phyloP scores from a whole-genome alignment of 306 rosid genomes.

The Trifolium dubium region DNA sequence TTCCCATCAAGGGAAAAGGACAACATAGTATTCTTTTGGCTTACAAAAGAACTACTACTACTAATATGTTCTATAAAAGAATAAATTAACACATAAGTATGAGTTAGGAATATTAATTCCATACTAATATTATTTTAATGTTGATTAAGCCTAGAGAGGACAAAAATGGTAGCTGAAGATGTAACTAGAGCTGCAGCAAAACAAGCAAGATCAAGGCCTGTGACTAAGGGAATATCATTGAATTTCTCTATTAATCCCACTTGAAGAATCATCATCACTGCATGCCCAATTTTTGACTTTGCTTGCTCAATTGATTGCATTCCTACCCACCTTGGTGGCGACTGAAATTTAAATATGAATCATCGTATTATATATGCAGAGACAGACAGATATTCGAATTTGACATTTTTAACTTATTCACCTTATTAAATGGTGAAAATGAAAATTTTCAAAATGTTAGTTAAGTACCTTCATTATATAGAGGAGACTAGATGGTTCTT shows the following conservation, averaged over 20 bases:
- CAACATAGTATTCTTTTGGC: background rate
- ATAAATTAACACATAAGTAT: background rate
- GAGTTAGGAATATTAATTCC: background rate
- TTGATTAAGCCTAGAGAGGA: slow-evolving; percentile 45
- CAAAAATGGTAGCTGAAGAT: slow-evolving; percentile 53
- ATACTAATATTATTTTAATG: background rate
- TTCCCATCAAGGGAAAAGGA: background rate
- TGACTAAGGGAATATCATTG: slow-evolving; percentile 46
- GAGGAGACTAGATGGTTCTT: slow-evolving; percentile 21
- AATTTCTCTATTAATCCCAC: slow-evolving; percentile 56
- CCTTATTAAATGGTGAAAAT: no score
- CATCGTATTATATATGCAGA: no score
- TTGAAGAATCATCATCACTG: slow-evolving; percentile 55
- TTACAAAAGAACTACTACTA: background rate
- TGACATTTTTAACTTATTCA: no score
- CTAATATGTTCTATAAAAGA: background rate
- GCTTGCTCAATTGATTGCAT: slow-evolving; percentile 48
- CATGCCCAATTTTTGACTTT: slow-evolving; percentile 52
- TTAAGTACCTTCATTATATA: slow-evolving; percentile 35
- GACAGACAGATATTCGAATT: no score
- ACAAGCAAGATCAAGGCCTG: slow-evolving; percentile 59
- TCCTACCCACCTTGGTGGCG: slow-evolving; percentile 42
- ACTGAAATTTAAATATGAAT: slow-evolving; percentile 34
- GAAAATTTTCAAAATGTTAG: no score
- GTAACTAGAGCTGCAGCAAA: slow-evolving; percentile 51